phyloP scores from a whole-genome alignment of 805 yeast genomes.

The Hanseniaspora jakobsenii region DNA sequence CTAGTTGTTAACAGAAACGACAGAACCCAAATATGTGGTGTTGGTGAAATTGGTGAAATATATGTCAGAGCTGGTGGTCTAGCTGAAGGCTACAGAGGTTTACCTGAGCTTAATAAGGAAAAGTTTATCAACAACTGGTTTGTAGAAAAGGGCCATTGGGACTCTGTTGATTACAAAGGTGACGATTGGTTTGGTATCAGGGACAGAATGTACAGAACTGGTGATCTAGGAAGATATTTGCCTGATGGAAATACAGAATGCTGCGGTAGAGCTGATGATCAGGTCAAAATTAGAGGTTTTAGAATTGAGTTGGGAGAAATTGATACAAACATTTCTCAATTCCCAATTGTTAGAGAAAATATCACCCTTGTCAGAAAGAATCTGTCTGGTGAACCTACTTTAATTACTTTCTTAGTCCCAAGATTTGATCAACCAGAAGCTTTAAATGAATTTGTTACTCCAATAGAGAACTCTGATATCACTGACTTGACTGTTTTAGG shows the following conservation, averaged over 20 bases:
- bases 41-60: conserved; percentile 97
- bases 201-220: conserved; percentile 91
- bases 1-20: conserved; percentile 87
- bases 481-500: conserved; percentile 66
- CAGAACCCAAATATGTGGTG: conserved; percentile 83
- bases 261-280: conserved; percentile 98
- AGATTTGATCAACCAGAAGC: conserved; percentile 42
- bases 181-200: conserved; percentile 81
- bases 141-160: conserved; percentile 55
- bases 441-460: conserved; percentile 33
- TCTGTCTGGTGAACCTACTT: conserved; percentile 81
- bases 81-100: conserved; percentile 88
- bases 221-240: conserved; percentile 90
- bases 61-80: conserved; percentile 97
- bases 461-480: conserved; percentile 31
- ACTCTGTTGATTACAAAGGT: conserved; percentile 39
- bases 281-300: conserved; percentile 96
- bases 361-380: conserved; percentile 84
- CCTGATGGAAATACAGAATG: conserved; percentile 98
- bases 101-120: conserved; percentile 76
- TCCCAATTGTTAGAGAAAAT: conserved; percentile 83
- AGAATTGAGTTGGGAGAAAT: conserved; percentile 97
- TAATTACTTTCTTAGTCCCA: conserved; percentile 87
- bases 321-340: conserved; percentile 92
- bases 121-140: conserved; percentile 92